A percentile compares a stretch with the other conserved stretches of the same genome.
phyloP scores from a whole-genome alignment of 2,329 filamentous ascomycete species.

The Drechmeria coniospora region DNA sequence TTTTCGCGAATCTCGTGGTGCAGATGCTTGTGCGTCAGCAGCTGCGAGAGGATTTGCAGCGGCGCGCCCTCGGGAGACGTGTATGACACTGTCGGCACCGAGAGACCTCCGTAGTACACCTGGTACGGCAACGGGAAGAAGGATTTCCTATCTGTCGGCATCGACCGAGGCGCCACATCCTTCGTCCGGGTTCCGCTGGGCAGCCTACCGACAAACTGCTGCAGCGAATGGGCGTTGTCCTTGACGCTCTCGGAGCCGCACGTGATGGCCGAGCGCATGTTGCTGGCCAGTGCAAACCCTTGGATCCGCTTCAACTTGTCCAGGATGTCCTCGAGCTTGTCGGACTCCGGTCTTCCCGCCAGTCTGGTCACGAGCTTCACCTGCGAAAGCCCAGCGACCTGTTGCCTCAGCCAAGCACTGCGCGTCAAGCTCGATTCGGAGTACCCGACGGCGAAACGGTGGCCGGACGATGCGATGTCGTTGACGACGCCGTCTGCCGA shows the following conservation, averaged over 20 bases:
- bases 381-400: slow-evolving; percentile 81
- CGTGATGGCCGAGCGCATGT: slow-evolving; percentile 67
- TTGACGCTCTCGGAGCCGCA: slow-evolving; percentile 62
- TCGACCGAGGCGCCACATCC: slow-evolving; percentile 13
- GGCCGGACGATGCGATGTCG: slow-evolving; percentile 78
- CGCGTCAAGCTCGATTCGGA: slow-evolving; percentile 67
- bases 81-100: slow-evolving; percentile 74
- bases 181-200: slow-evolving; percentile 22
- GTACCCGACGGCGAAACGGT: slow-evolving; percentile 70
- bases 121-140: slow-evolving; percentile 95
- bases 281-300: slow-evolving; percentile 54
- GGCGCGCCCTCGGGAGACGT: slow-evolving; percentile 58
- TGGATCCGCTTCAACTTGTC: slow-evolving; percentile 77
- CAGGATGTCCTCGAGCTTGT: slow-evolving; percentile 61
- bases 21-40: slow-evolving; percentile 89
- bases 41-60: slow-evolving; percentile 75
- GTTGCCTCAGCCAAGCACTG: slow-evolving; percentile 59
- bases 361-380: slow-evolving; percentile 70
- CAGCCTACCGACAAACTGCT: slow-evolving; percentile 45
- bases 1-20: slow-evolving; percentile 98
- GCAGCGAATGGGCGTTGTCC: slow-evolving; percentile 55
- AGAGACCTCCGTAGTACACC: slow-evolving; percentile 82
- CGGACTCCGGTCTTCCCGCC: slow-evolving; percentile 53
- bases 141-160: slow-evolving; percentile 46
- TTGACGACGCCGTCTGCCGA: slow-evolving; percentile 84